These are phyloP conservation scores for Ophiostoma sp. DNA, from an alignment of 2,329 filamentous ascomycete genomes.

Conservation along the genomic window DNA sequence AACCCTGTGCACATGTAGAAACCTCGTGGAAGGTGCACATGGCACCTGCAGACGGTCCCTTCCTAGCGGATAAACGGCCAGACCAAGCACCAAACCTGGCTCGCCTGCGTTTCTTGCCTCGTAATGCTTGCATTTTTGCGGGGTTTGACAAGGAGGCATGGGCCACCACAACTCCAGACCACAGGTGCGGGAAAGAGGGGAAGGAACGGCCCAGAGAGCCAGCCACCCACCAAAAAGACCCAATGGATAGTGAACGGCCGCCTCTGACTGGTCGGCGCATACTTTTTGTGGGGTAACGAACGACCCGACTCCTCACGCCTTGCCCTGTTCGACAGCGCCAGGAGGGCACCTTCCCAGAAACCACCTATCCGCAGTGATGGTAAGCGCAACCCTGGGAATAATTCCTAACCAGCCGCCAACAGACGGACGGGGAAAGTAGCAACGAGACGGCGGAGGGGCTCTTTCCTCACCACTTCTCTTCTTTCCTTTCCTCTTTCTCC, in stretches of 20 bases:
- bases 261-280: constrained; percentile 3
- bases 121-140: constrained; percentile 6
- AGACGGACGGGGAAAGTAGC: not conserved
- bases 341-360: constrained; percentile 8
- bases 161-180: not conserved
- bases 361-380: constrained; percentile 3
- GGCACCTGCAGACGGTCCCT: not conserved
- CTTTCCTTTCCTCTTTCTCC: not conserved
- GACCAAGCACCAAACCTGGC: not conserved
- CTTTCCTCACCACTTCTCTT: constrained; percentile 2
- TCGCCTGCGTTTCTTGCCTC: not conserved
- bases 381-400: constrained; percentile 1
- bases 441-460: constrained; percentile 8
- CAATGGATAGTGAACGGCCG: not conserved
- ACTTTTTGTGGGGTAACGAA: not conserved
- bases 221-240: constrained; percentile 7
- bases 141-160: not conserved
- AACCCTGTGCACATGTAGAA: not conserved
- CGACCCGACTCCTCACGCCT: constrained; percentile 20
- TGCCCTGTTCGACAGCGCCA: constrained; percentile 15
- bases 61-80: constrained; percentile 14
- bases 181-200: constrained; percentile 10
- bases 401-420: constrained; percentile 1
- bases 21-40: not conserved
- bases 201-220: constrained; percentile 15